Evolutionary conservation across 163 green algal genomes (phyloP).

Genomic region (Prototheca wickerhamii): DNA sequence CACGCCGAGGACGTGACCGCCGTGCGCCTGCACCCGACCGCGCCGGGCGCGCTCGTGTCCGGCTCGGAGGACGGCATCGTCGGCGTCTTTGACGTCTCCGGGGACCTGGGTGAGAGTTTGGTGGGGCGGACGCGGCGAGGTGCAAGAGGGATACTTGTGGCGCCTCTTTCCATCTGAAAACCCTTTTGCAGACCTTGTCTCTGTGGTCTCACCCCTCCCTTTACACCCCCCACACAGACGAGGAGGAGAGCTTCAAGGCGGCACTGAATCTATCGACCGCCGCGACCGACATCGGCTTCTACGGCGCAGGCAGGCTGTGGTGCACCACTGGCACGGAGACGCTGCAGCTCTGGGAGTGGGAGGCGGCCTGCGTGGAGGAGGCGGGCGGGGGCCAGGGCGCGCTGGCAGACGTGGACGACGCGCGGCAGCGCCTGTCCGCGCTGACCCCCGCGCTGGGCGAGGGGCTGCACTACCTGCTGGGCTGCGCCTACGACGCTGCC

Average conservation of each 20-base stretch:
- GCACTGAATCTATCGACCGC: slow-evolving; percentile 62
- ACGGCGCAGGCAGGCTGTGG: slow-evolving; percentile 55
- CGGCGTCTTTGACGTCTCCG: slow-evolving; percentile 53
- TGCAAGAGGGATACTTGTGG: no score
- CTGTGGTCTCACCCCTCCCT: not conserved
- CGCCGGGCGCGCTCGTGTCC: slow-evolving; percentile 38
- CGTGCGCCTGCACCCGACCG: slow-evolving; percentile 45
- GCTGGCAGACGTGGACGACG: slow-evolving; percentile 22
- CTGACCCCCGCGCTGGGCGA: not conserved
- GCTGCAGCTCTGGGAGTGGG: slow-evolving; percentile 76
- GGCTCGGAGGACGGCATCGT: slow-evolving; percentile 61
- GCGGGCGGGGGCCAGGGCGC: slow-evolving; percentile 24
- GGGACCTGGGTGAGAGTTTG: slow-evolving; percentile 26
- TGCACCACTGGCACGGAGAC: slow-evolving; percentile 55
- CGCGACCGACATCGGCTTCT: slow-evolving; percentile 60
- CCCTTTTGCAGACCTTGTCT: not conserved
- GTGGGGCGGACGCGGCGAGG: not conserved
- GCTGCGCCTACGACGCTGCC: slow-evolving; percentile 47
- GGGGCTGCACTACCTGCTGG: slow-evolving; percentile 48
- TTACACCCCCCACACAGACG: slow-evolving; percentile 10
- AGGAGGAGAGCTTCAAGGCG: slow-evolving; percentile 38
- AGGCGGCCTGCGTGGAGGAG: slow-evolving; percentile 42
- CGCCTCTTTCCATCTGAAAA: no score
- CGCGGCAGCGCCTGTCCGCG: slow-evolving; percentile 15
- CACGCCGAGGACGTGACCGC: slow-evolving; percentile 54